Conservation (phyloP, 106 monocot species). For the Apostasia ramifera region DNA sequence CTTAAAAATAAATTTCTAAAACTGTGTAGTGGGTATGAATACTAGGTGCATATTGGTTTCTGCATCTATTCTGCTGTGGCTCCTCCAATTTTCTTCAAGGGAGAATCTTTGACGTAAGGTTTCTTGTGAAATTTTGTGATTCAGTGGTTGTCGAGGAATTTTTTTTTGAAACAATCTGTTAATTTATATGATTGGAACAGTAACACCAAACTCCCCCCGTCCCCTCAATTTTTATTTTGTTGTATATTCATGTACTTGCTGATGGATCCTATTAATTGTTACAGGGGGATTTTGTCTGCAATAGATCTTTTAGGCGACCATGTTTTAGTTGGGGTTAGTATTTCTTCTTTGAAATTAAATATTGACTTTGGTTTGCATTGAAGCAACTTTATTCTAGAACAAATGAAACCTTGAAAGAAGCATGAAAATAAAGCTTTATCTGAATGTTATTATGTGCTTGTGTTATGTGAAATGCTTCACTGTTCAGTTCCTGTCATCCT, state of each 20-base stretch:
- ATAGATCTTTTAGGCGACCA: slow-evolving; percentile 56
- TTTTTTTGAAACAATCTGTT: background rate
- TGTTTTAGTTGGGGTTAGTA: slow-evolving; percentile 69
- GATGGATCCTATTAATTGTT: slow-evolving; percentile 12
- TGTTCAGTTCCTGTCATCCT: no score
- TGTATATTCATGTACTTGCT: background rate
- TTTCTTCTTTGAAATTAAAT: background rate
- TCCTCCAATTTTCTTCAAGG: slow-evolving; percentile 76
- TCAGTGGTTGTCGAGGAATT: background rate
- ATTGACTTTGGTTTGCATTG: no score
- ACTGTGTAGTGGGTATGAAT: background rate
- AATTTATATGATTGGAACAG: no score
- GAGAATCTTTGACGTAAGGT: slow-evolving; percentile 85
- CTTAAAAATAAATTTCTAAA: background rate
- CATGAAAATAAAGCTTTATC: no score
- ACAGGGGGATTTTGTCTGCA: slow-evolving; percentile 83
- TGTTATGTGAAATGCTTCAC: no score
- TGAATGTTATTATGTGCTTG: no score
- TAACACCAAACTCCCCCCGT: no score
- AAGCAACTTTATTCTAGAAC: no score
- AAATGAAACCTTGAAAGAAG: no score
- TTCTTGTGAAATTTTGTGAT: background rate
- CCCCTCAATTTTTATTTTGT: background rate
- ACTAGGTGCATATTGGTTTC: slow-evolving; percentile 68
- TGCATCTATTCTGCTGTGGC: slow-evolving; percentile 69